Base-by-base conservation (phyloP, 306 rosid species). In the Crotalaria pallida region DNA sequence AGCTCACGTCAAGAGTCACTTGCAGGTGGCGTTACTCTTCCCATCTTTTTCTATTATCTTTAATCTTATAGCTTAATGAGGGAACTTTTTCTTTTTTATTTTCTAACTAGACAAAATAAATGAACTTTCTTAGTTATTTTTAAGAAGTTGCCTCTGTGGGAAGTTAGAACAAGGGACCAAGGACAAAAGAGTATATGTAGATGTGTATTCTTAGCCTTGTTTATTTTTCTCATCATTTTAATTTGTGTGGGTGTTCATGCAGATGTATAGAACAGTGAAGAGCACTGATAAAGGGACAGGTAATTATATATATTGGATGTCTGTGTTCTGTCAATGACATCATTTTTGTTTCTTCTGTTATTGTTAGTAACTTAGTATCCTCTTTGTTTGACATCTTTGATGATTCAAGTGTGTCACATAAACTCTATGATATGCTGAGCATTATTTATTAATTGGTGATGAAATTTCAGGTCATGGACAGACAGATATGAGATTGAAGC, bases 201-300 rank as follows among this genome's bases (percentile, higher is more conserved):
- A 41, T 77, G 59, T 55, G 51, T 69, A 75, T 63, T 83, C 65
- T 70, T 61, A 22, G 71, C 38, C 62, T 55, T 65, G 82, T 34
- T 81, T 88, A 67, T 69, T 72, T 26, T 72, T 26, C 51, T 69
- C 76, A 74, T 79, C 55, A 19, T 65, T 48, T 58, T 79, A 64
- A 61, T 79, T 51, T 45, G 40, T 71, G 64, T 16, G 69, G 73
- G 48, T 67, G 65, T 69, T 84, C 82, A 77, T 92, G 95, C 98
- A 92, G 98, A 92, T 92, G 98, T 92, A 92, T 83, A 92, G 98
- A 89, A 92, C 98, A 75, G 98, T 92, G 92, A 92, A 88, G 92
- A 83, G 89, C 86, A 88, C 96, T 71, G 96, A 78, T 78, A 92
- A 83, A 75, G 81, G 81, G 49, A 55, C 88, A 80, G 98, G 96